phyloP scores from a whole-genome alignment of 768 basidiomycete species.

The Kwoniella newhampshirensis region DNA sequence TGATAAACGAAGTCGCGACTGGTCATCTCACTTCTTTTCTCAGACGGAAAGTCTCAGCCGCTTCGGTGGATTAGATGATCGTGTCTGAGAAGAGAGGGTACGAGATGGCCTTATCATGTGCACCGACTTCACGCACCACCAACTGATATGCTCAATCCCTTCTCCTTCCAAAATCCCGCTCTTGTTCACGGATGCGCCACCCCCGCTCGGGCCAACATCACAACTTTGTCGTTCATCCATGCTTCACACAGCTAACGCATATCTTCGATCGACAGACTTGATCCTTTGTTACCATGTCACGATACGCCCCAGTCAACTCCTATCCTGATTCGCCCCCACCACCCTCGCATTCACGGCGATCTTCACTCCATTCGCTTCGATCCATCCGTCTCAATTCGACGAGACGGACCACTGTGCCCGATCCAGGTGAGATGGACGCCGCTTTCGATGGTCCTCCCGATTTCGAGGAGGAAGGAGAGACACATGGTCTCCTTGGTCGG shows the following conservation, averaged over 20 bases:
- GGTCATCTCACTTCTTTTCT: conserved; percentile 9
- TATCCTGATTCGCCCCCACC: conserved; percentile 18
- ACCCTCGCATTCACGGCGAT: conserved; percentile 20
- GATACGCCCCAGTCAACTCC: conserved; percentile 25
- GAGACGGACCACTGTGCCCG: conserved; percentile 26
- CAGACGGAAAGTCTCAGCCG: neutral
- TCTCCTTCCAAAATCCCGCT: conserved; percentile 9
- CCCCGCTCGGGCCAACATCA: too few relatives aligned
- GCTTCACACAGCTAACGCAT: too few relatives aligned
- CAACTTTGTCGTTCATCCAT: too few relatives aligned
- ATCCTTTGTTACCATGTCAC: conserved; percentile 12
- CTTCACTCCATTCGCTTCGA: conserved; percentile 34
- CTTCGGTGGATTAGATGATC: conserved; percentile 1
- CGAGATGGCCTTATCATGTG: conserved; percentile 23
- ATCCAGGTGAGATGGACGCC: conserved; percentile 66
- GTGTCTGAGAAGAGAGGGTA: conserved; percentile 4
- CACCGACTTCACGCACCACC: conserved; percentile 50
- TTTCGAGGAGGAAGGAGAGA: conserved; percentile 53
- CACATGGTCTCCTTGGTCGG: conserved; percentile 28
- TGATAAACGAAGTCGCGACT: conserved; percentile 46
- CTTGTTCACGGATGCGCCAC: neutral
- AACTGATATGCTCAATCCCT: conserved; percentile 23
- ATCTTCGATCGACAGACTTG: neutral
- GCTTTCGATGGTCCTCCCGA: conserved; percentile 75
- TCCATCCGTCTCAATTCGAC: conserved; percentile 24